phyloP scores from a whole-genome alignment of 2,329 filamentous ascomycete genomes.

The Colletotrichum costaricense region DNA sequence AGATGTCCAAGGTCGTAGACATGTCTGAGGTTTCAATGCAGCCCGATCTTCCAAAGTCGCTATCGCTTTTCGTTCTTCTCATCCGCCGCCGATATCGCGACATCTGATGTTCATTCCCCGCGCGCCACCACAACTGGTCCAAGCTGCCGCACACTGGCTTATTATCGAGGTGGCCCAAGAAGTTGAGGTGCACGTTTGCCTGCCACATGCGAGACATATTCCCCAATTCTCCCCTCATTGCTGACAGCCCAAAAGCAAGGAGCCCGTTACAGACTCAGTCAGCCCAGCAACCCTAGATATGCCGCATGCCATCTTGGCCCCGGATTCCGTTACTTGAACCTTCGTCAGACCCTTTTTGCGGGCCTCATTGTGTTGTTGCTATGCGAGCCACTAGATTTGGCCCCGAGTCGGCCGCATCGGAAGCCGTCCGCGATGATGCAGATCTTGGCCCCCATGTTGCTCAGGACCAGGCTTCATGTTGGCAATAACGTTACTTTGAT shows the following conservation, averaged over 20 bases:
- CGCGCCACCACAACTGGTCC: constrained; percentile 9
- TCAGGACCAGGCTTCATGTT: constrained; percentile 11
- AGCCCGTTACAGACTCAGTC: neutral
- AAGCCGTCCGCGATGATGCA: constrained; percentile 9
- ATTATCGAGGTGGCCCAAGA: neutral
- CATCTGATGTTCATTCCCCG: constrained; percentile 31
- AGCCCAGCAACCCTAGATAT: constrained; percentile 4
- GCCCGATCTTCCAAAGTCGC: constrained; percentile 10
- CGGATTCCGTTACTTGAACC: neutral
- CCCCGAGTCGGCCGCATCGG: constrained; percentile 20
- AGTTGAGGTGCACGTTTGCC: neutral
- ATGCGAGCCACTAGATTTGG: constrained; percentile 13
- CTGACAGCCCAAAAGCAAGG: constrained; percentile 7
- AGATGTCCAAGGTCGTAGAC: constrained; percentile 6
- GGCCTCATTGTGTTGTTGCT: constrained; percentile 13
- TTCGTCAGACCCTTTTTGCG: constrained; percentile 14
- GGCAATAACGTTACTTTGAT: constrained; percentile 5
- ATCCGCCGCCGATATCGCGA: constrained; percentile 32
- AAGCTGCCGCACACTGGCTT: neutral
- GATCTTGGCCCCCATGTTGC: constrained; percentile 19
- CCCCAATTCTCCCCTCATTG: constrained; percentile 7
- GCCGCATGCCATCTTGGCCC: constrained; percentile 1
- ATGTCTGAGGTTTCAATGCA: constrained; percentile 23
- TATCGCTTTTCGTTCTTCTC: constrained; percentile 12
- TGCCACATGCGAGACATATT: constrained; percentile 19